Evolutionary conservation across 768 basidiomycete species (phyloP), one percentile per base, ranked within the genome.

Genomic region (Rubroboletus satanas): DNA sequence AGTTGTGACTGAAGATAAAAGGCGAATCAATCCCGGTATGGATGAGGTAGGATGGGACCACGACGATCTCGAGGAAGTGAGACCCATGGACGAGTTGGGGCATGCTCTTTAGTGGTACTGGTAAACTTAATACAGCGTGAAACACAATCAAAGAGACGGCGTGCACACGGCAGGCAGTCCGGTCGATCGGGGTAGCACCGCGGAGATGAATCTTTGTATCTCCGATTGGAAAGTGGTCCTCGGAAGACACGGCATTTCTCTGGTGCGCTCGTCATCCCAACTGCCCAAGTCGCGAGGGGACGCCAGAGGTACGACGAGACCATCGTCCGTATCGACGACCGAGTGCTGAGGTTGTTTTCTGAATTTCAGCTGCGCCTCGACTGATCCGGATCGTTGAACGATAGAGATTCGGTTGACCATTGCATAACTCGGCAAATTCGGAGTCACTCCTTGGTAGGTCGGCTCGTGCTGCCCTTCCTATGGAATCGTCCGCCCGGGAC

Each of bases 11-110:
- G 83, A 87, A 67, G 93, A 95, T 71, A 79, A 78, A 69, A 75
- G 94, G 52, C 75, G 78, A 61, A 73, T 88, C 4, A 94, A 93
- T 70, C 92, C 92, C 15, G 90, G 85, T 29, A 52, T 77, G 46
- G 68, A 71, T 23, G 70, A 69, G 37, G 64, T 60, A 43, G 60
- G 63, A 37, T 64, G 68, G 64, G 65, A 71, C 42, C 61, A 65
- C 29, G 57, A 42, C 17, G 68, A 67, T 49, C 46, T 53, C 29
- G 66, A 63, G 56, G 50, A 53, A 23, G 62, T 32, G 36, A 50
- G 62, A 48, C 52, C 52, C 7, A 39, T 18, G 9, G 56, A 55
- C 38, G 59, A 51, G 56, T 66, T 66, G 58, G 53, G 31, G 9
- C 23, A 36, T 17, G 11, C 12, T 12, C 17, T 21, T 33, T 43